Conservation (phyloP, 306 rosid species). For the Corylus heterophylla region DNA sequence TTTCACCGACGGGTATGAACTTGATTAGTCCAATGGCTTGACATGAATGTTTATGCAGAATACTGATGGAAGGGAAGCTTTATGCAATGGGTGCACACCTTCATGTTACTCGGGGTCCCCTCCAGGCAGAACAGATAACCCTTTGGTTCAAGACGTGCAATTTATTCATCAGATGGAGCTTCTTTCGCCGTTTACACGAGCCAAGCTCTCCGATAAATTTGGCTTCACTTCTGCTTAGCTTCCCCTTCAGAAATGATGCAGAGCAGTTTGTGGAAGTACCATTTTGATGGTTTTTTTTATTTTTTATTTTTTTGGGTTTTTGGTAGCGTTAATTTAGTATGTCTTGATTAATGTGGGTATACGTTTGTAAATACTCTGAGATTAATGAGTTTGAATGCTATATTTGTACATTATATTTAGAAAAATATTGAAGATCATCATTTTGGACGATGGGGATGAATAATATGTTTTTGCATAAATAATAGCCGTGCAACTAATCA, state of each 20-base stretch:
- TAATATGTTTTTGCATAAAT: too few species aligned
- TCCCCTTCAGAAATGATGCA: constrained; percentile 17
- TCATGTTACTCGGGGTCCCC: constrained; percentile 72
- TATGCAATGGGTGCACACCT: constrained; percentile 54
- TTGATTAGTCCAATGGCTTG: constrained; percentile 1
- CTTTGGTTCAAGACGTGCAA: constrained; percentile 67
- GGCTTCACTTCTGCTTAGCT: constrained; percentile 44
- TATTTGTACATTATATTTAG: constrained; percentile 9
- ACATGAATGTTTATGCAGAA: constrained; percentile 37
- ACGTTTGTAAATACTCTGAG: constrained; percentile 38
- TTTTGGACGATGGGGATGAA: too few species aligned
- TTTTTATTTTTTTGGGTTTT: not conserved
- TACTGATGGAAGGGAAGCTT: constrained; percentile 45
- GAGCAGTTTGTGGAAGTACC: constrained; percentile 8
- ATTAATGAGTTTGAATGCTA: constrained; percentile 5
- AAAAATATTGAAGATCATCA: not conserved
- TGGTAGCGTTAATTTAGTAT: not conserved
- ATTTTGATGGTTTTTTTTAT: not conserved
- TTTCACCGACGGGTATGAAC: not conserved
- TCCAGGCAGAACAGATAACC: constrained; percentile 74
- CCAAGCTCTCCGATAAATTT: constrained; percentile 53
- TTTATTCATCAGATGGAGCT: constrained; percentile 75
- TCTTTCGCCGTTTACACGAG: constrained; percentile 51
- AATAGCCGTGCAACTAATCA: too few species aligned
- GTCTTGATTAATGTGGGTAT: not conserved